Evolutionary conservation across 2,329 filamentous ascomycete genomes (phyloP).

Genomic region (Ophiocordyceps unilateralis): DNA sequence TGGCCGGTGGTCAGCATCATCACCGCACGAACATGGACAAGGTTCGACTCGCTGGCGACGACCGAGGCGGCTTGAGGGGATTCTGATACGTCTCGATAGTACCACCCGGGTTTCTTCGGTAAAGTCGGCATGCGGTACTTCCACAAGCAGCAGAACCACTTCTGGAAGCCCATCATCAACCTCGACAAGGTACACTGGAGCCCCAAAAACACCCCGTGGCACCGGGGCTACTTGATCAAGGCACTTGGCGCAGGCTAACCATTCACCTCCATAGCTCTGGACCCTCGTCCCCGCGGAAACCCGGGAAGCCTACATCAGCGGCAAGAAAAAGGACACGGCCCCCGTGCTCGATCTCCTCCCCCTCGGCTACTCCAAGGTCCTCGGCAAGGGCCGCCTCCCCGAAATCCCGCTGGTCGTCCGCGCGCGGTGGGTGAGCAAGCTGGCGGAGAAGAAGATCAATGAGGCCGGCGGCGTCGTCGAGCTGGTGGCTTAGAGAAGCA

Average conservation of each 20-base stretch:
- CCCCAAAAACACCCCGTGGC: too few relatives aligned
- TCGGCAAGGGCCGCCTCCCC: constrained; percentile 94
- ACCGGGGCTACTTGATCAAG: neutral
- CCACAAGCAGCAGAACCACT: constrained; percentile 89
- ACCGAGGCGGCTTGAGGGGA: constrained; percentile 3
- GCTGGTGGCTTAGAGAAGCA: constrained; percentile 56
- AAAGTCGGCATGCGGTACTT: constrained; percentile 94
- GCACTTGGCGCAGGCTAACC: constrained; percentile 10
- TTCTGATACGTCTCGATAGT: constrained; percentile 32
- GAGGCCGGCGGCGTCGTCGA: constrained; percentile 92
- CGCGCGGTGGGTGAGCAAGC: constrained; percentile 85
- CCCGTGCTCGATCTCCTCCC: constrained; percentile 96
- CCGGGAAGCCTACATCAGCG: constrained; percentile 77
- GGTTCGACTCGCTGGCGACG: constrained; percentile 41
- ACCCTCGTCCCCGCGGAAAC: constrained; percentile 84
- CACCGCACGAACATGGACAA: constrained; percentile 45
- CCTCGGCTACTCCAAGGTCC: constrained; percentile 95
- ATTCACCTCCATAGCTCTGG: constrained; percentile 53
- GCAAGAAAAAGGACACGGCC: constrained; percentile 72
- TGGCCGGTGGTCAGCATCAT: constrained; percentile 98
- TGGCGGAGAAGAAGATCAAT: constrained; percentile 98
- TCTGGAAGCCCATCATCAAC: constrained; percentile 99
- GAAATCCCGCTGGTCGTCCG: constrained; percentile 86
- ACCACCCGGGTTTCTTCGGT: constrained; percentile 98
- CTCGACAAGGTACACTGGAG: constrained; percentile 71